Conservation (phyloP, 345 rosid genomes). For the Arabis hirsuta region DNA sequence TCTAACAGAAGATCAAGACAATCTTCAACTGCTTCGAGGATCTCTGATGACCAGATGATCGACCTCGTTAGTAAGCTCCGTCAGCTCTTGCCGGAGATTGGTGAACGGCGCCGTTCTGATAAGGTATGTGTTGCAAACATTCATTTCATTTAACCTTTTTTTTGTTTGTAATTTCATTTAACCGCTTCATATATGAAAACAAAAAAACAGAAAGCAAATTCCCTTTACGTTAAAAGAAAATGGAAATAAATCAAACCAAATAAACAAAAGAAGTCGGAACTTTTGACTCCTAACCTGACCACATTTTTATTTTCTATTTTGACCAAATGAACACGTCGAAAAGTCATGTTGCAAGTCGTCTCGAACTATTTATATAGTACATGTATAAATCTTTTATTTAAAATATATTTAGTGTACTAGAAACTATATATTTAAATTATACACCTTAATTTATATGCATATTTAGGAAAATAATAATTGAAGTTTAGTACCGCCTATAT, state of each 20-base stretch:
- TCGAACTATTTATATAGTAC: too few relatives aligned
- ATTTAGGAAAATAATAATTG: too few relatives aligned
- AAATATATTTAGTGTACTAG: too few relatives aligned
- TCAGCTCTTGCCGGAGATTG: conserved; percentile 79
- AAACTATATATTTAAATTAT: too few relatives aligned
- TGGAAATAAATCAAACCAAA: conserved; percentile 9
- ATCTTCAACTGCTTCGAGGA: conserved; percentile 52
- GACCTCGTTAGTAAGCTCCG: conserved; percentile 80
- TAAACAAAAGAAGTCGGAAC: conserved; percentile 33
- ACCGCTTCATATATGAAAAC: background rate
- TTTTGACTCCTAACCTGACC: conserved; percentile 48
- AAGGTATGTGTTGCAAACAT: conserved; percentile 50
- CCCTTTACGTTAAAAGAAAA: background rate
- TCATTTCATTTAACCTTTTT: conserved; percentile 6
- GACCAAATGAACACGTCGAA: background rate
- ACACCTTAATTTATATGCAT: too few relatives aligned
- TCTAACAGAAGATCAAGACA: conserved; percentile 83
- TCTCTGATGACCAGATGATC: conserved; percentile 79
- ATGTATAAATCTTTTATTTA: too few relatives aligned
- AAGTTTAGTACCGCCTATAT: too few relatives aligned
- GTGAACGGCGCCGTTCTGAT: conserved; percentile 66
- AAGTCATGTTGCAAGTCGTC: conserved; percentile 2
- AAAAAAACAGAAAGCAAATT: background rate
- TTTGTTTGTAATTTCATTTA: background rate
- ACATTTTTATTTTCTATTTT: conserved; percentile 32